A percentile compares a stretch with the other conserved stretches of the same genome.
phyloP scores from a whole-genome alignment of 2,329 filamentous ascomycete species.

The Rutstroemia sp. region DNA sequence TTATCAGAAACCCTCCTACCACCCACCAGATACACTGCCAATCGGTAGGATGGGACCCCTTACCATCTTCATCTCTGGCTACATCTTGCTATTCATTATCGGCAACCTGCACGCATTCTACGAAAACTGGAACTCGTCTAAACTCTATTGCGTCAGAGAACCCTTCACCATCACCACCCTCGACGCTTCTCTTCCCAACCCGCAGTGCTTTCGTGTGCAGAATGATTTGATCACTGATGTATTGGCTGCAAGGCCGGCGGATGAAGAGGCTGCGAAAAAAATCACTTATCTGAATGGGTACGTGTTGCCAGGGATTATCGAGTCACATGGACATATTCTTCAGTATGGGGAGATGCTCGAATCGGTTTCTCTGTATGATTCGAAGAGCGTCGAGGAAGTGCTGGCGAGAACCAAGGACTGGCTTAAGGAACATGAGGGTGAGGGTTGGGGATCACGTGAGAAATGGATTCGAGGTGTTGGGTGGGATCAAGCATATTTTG shows the following conservation, averaged over 20 bases:
- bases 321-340: constrained; percentile 61
- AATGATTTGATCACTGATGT: constrained; percentile 45
- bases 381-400: constrained; percentile 47
- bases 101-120: constrained; percentile 4
- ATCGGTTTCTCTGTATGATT: constrained; percentile 57
- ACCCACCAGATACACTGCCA: not conserved
- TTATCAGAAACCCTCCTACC: not conserved
- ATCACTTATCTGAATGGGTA: constrained; percentile 38
- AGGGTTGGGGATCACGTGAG: constrained; percentile 39
- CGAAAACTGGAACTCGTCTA: constrained; percentile 6
- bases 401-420: constrained; percentile 45
- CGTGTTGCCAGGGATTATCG: constrained; percentile 62
- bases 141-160: constrained; percentile 22
- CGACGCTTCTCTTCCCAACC: constrained; percentile 30
- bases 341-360: constrained; percentile 61
- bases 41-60: constrained; percentile 4
- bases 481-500: constrained; percentile 62
- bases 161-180: constrained; percentile 37
- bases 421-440: constrained; percentile 39
- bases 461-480: constrained; percentile 62
- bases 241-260: constrained; percentile 30
- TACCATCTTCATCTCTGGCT: constrained; percentile 2
- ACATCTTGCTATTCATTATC: constrained; percentile 3
- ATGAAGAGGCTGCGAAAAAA: constrained; percentile 20
- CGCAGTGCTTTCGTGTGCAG: constrained; percentile 49